Evolutionary conservation across 2,329 filamentous ascomycete genomes (phyloP), one percentile per base, ranked within the genome.

Genomic region (Epichloe sp.): DNA sequence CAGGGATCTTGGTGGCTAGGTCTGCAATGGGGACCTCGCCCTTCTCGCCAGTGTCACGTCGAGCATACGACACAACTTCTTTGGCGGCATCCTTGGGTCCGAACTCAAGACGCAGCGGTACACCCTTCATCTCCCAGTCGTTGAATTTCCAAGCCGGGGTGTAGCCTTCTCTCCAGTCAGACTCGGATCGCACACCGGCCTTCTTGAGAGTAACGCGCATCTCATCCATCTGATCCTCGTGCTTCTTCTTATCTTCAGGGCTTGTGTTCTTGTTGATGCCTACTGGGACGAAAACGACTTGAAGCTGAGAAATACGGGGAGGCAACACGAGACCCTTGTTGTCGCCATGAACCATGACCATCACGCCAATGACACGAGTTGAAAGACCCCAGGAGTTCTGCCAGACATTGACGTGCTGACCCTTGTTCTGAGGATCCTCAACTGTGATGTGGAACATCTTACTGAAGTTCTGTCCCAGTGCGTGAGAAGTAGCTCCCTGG

Each of bases 391-490:
- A 98, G 14, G 89, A 96, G 75, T 98, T 98, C 69, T 98, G 93
- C 90, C 91, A 97, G 52, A 97, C 90, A 64, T 91, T 74, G 52
- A 96, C 73, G 62, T 88, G 83, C 59, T 83, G 78, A 57, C 86
- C 86, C 71, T 87, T 85, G 67, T 93, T 78, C 54, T 76, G 75
- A 23, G 93, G 93, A 64, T 98, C 90, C 68, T 98, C 91, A 34
- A 98, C 88, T 0, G 86, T 95, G 67, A 98, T 97, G 68, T 93
- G 86, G 67, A 97, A 98, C 90, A 98, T 98, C 72, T 94, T 96
- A 68, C 85, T 90, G 72, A 98, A 98, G 73, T 98, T 96, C 71
- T 98, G 93, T 49, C 93, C 93, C 8, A 98, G 77, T 61, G 83
- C 88, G 74, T 98, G 93, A 49, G 88, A 95, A 41, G 93, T 98